phyloP scores from a whole-genome alignment of 495 filamentous ascomycete genomes.

The Hypomontagnella monticulosa region DNA sequence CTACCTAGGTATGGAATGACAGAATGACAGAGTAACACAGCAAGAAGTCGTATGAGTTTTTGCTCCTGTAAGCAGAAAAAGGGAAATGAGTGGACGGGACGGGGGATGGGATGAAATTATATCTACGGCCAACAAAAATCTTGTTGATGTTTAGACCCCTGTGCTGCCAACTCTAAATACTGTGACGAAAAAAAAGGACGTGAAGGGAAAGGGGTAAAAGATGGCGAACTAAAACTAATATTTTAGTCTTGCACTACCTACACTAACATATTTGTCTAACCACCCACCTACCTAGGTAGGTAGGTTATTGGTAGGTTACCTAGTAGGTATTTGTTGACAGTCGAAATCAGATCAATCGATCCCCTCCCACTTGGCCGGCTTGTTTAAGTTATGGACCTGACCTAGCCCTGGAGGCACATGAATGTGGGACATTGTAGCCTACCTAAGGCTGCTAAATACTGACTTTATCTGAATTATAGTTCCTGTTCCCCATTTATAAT shows the following conservation, averaged over 20 bases:
- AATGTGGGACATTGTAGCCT: too few relatives aligned
- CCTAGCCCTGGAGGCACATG: too few relatives aligned
- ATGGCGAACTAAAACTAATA: constrained; percentile 5
- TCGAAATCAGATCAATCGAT: neutral
- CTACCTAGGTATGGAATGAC: constrained; percentile 1
- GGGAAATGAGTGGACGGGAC: constrained; percentile 8
- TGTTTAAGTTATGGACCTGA: constrained; percentile 8
- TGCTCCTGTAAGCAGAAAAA: neutral
- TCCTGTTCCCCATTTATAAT: too few relatives aligned
- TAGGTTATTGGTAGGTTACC: too few relatives aligned
- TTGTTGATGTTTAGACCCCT: constrained; percentile 18
- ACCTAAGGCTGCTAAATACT: too few relatives aligned
- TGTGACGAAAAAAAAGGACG: constrained; percentile 5
- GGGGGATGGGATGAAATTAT: constrained; percentile 14
- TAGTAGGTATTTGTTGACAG: too few relatives aligned
- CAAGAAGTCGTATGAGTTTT: constrained; percentile 11
- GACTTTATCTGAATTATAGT: too few relatives aligned
- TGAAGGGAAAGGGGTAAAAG: neutral
- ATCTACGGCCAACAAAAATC: constrained; percentile 31
- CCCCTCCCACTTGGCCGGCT: neutral
- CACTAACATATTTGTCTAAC: neutral
- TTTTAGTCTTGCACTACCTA: constrained; percentile 11
- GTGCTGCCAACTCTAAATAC: neutral
- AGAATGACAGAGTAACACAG: constrained; percentile 3
- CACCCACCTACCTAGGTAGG: too few relatives aligned